A percentile compares a stretch with the other conserved stretches of the same genome.
These are phyloP conservation scores for Silene coronaria DNA, from an alignment of 179 eudicot genomes.

Conservation along the genomic window DNA sequence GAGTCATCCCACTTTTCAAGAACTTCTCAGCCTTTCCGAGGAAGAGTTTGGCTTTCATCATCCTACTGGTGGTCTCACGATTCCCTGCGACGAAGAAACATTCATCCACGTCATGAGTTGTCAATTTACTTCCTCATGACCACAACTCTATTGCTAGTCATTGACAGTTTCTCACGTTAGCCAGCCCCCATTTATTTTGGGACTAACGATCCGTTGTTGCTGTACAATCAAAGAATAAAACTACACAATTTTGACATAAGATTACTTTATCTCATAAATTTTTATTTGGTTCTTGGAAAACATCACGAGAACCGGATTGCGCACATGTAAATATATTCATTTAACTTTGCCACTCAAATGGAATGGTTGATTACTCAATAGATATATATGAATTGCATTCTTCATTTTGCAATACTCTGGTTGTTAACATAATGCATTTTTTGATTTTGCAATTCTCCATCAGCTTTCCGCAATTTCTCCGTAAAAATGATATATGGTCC, in stretches of 20 bases:
- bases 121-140: conserved; percentile 16
- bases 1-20: conserved; percentile 34
- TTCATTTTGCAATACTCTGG: conserved; percentile 5
- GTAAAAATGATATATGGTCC: not conserved
- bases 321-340: conserved; percentile 18
- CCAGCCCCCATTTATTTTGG: not conserved
- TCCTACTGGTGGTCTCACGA: conserved; percentile 34
- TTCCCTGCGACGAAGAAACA: conserved; percentile 32
- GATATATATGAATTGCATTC: conserved; percentile 7
- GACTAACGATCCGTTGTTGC: not conserved
- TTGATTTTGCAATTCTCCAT: not conserved
- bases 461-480: too few relatives aligned
- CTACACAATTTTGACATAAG: conserved; percentile 13
- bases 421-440: not conserved
- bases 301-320: conserved; percentile 21
- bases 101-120: conserved; percentile 31
- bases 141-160: too few relatives aligned
- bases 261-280: not conserved
- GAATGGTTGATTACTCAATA: conserved; percentile 8
- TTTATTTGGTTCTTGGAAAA: conserved; percentile 23
- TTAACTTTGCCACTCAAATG: conserved; percentile 9
- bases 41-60: conserved; percentile 41
- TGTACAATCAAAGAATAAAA: not conserved
- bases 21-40: conserved; percentile 29
- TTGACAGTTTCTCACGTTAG: not conserved